These are phyloP conservation scores for Erysimum cheiranthoides DNA, from an alignment of 345 rosid genomes.

Conservation along the genomic window DNA sequence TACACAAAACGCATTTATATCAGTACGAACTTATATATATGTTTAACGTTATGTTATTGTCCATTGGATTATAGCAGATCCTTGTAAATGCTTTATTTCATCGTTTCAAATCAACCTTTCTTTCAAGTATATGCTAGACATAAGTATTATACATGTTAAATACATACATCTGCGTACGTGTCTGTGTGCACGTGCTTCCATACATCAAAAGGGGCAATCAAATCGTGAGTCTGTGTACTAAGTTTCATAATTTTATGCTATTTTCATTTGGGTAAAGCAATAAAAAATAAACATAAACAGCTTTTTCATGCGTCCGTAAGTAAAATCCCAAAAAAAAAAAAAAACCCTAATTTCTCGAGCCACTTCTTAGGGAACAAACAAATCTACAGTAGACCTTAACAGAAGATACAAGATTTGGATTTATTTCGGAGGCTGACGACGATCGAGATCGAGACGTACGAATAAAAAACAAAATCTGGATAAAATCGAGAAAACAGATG, in stretches of 20 bases:
- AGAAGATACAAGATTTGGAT: constrained; percentile 21
- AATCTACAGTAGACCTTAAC: constrained; percentile 33
- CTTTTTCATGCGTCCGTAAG: constrained; percentile 45
- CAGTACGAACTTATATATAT: constrained; percentile 38
- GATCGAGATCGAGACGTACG: constrained; percentile 27
- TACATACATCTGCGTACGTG: constrained; percentile 25
- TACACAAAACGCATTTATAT: constrained; percentile 28
- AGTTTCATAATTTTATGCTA: constrained; percentile 48
- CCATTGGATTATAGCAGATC: constrained; percentile 40
- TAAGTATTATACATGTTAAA: constrained; percentile 16
- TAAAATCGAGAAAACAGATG: constrained; percentile 24
- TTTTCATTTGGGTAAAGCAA: constrained; percentile 20
- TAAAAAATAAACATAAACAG: constrained; percentile 14
- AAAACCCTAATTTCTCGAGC: constrained; percentile 49
- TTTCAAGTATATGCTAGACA: constrained; percentile 18
- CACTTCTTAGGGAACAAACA: constrained; percentile 42
- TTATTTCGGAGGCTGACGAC: constrained; percentile 10
- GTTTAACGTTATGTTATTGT: constrained; percentile 34
- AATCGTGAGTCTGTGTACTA: constrained; percentile 39
- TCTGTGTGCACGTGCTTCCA: constrained; percentile 40
- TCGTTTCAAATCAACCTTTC: constrained; percentile 45
- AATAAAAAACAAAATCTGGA: constrained; percentile 1
- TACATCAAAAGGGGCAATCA: constrained; percentile 42
- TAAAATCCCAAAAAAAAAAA: constrained; percentile 33
- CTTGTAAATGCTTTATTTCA: constrained; percentile 30